These are phyloP conservation scores for Leishmania arabica DNA, from an alignment of 208 protist species.

Conservation along the genomic window DNA sequence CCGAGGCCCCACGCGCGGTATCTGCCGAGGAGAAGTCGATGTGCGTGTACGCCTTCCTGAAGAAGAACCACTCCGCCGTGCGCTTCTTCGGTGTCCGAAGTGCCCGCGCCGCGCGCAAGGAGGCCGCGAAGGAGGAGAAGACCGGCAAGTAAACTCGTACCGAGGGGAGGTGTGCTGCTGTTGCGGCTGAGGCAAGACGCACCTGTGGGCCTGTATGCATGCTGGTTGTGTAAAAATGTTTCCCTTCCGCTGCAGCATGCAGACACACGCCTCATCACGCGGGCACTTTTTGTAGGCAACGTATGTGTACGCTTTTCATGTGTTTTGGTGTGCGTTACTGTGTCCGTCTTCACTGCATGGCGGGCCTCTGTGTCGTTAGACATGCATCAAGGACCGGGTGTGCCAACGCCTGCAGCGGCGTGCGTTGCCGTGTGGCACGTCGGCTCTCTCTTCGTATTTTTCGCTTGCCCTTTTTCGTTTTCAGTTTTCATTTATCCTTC, in stretches of 20 bases:
- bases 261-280: not conserved
- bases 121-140: conserved; percentile 81
- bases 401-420: not conserved
- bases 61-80: conserved; percentile 91
- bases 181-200: too few species aligned
- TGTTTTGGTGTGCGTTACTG: not conserved
- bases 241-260: not conserved
- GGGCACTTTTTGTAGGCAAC: not conserved
- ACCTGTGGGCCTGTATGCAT: not conserved
- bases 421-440: not conserved
- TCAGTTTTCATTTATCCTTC: not conserved
- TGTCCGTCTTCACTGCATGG: not conserved
- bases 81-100: conserved; percentile 49
- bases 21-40: conserved; percentile 89
- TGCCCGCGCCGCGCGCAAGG: conserved; percentile 58
- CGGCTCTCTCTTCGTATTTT: conserved; percentile 9
- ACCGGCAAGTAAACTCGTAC: conserved; percentile 49
- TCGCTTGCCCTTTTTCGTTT: conserved; percentile 1
- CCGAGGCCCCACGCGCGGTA: conserved; percentile 77
- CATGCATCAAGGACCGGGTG: not conserved
- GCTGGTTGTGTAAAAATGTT: not conserved
- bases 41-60: conserved; percentile 92
- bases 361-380: not conserved
- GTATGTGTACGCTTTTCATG: not conserved
- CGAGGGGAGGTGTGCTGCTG: not conserved